Evolutionary conservation across 192 early-diverging fungal species (phyloP), one percentile per base, ranked within the genome.

Genomic region (Backusella psychrophila): DNA sequence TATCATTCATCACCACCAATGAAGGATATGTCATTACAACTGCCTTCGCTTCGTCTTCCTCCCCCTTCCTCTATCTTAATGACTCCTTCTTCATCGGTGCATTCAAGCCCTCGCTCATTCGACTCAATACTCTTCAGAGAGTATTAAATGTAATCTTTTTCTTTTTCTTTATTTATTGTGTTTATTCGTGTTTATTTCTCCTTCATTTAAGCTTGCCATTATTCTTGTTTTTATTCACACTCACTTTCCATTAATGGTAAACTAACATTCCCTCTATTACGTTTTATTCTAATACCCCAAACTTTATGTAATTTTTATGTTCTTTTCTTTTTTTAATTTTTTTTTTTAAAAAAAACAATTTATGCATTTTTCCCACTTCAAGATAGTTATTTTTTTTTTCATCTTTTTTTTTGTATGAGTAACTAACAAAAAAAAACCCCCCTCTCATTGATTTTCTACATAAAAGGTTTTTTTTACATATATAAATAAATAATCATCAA

Each of bases 71-170:
- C 56, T 63, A 39, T 36, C 26, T 39, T 68, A 39, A 41, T 35
- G 26, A 74, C 73, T 42, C 78, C 76, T 17, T 36, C 59, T 34
- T 29, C 56, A 26, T 79, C 78, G 4, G 26, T 67, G 29, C 63
- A 41, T 52, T 46, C 77, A 31, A 78, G 73, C 44, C 73, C 78
- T 0, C 39, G 29, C 29, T 75, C 78, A 7, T 52, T 71, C n/a
- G 53, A 77, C 56, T 39, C 76, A 12, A 66, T 77, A 21, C 68
- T 77, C 34, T 74, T 74, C 34, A 21, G 72, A 34, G 53, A 76
- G 19, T 68, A 63, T 63, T 63, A 63, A 49, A 29, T 63, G 26
- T 63, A 63, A 3, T 33, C 33, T 33, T 33, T 33, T 33, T 63
- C 21, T 63, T 56, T 63, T 63, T 12, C 29, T 14, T 29, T 63